phyloP scores from a whole-genome alignment of 495 filamentous ascomycete species.

The Penicillium cinerascens region DNA sequence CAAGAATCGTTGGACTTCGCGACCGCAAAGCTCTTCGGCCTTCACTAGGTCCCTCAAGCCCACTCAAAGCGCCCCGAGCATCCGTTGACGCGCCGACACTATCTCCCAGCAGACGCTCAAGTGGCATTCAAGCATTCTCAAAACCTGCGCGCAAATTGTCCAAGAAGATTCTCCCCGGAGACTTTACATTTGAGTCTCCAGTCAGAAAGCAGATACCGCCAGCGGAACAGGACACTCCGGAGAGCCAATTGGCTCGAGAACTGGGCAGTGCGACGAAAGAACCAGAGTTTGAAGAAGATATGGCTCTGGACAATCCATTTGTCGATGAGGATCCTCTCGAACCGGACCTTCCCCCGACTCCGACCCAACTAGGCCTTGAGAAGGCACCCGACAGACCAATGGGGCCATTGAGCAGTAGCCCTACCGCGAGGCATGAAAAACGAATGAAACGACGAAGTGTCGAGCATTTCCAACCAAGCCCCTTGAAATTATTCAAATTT shows the following conservation, averaged over 20 bases:
- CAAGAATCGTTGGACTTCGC: conserved; percentile 30
- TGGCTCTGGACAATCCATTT: conserved; percentile 23
- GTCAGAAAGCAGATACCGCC: conserved; percentile 25
- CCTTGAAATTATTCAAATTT: conserved; percentile 30
- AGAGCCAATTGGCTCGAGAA: conserved; percentile 40
- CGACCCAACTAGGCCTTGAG: conserved; percentile 56
- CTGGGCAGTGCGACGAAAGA: conserved; percentile 34
- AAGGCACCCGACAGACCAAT: conserved; percentile 34
- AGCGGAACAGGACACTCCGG: conserved; percentile 29
- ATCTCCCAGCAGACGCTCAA: conserved; percentile 34
- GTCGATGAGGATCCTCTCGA: conserved; percentile 48
- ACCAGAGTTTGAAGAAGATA: neutral
- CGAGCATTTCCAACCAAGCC: conserved; percentile 24
- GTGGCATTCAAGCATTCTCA: conserved; percentile 38
- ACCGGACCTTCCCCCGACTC: conserved; percentile 69
- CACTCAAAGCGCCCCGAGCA: conserved; percentile 30
- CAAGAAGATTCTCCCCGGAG: conserved; percentile 37
- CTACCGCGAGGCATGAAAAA: conserved; percentile 33
- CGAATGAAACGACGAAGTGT: conserved; percentile 25
- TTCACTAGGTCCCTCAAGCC: conserved; percentile 38
- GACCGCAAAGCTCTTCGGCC: conserved; percentile 37
- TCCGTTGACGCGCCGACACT: conserved; percentile 21
- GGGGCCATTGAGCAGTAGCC: conserved; percentile 42
- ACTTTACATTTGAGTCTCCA: conserved; percentile 46
- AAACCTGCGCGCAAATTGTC: conserved; percentile 41